Evolutionary conservation across 1,284 basidiomycete genomes (phyloP).

Genomic region (Paramarasmius palmivorus): DNA sequence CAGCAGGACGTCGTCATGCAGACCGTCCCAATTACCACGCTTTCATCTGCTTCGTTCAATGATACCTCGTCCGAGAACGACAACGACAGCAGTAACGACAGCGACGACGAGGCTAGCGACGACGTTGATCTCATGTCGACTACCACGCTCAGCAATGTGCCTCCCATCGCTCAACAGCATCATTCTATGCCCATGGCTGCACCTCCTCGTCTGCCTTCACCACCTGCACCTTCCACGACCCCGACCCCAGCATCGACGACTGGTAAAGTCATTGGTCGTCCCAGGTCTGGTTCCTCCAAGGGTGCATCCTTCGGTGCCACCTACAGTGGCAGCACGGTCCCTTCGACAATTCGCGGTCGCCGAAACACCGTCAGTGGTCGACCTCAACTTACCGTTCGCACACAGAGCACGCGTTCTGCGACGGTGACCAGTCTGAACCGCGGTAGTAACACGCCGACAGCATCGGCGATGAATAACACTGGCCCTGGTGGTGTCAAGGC

Average conservation of each 20-base stretch:
- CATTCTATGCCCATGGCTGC: background rate
- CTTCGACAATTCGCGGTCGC: conserved; percentile 37
- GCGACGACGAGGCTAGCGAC: conserved; percentile 31
- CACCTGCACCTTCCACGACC: conserved; percentile 19
- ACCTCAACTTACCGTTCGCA: conserved; percentile 58
- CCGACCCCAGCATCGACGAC: background rate
- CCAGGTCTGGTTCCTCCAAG: background rate
- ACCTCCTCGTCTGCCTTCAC: conserved; percentile 46
- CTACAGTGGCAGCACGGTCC: background rate
- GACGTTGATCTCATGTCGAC: conserved; percentile 21
- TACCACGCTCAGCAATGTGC: conserved; percentile 27
- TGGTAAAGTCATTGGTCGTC: background rate
- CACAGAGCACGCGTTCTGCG: conserved; percentile 27
- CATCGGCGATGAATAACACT: conserved; percentile 5
- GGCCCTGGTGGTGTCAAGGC: conserved; percentile 76
- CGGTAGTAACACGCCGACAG: conserved; percentile 2
- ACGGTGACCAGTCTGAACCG: background rate
- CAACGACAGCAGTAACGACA: conserved; percentile 30
- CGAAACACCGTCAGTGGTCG: conserved; percentile 44
- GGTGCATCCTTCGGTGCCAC: background rate
- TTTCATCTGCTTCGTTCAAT: conserved; percentile 7
- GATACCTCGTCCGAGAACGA: conserved; percentile 23
- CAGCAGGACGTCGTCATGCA: conserved; percentile 30
- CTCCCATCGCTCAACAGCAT: conserved; percentile 38
- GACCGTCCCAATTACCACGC: conserved; percentile 11